Evolutionary conservation across 805 yeast species (phyloP).

Genomic region (Blastobotrys parvus): DNA sequence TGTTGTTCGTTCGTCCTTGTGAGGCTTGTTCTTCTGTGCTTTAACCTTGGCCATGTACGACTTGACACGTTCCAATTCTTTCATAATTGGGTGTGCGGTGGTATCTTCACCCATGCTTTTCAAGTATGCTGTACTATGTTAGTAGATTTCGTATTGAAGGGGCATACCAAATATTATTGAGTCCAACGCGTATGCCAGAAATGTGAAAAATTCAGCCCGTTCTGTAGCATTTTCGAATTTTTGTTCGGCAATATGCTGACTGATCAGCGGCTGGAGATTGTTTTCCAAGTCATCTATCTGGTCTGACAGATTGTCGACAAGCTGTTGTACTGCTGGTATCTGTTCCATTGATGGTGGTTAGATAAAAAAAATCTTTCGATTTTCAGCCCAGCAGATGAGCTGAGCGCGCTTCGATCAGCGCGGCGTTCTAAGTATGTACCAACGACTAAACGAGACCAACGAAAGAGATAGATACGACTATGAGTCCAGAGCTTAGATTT

Average conservation of each 20-base stretch:
- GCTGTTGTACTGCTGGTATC: slow-evolving; percentile 10
- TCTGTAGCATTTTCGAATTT: slow-evolving; percentile 10
- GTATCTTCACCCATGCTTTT: slow-evolving; percentile 53
- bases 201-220: slow-evolving; percentile 16
- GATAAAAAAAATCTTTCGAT: too few relatives aligned
- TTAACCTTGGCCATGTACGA: slow-evolving; percentile 55
- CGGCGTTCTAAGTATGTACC: too few relatives aligned
- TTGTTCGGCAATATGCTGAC: slow-evolving; percentile 10
- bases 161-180: slow-evolving; percentile 18
- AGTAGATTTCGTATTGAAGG: neutral
- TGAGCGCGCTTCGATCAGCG: too few relatives aligned
- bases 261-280: slow-evolving; percentile 12
- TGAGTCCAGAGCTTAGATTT: too few relatives aligned
- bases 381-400: too few relatives aligned
- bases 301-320: slow-evolving; percentile 14
- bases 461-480: too few relatives aligned
- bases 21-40: slow-evolving; percentile 16
- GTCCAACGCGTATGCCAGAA: slow-evolving; percentile 16
- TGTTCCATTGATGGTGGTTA: slow-evolving; percentile 15
- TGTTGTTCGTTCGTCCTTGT: slow-evolving; percentile 18
- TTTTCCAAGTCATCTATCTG: slow-evolving; percentile 14
- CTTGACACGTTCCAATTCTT: slow-evolving; percentile 58
- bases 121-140: slow-evolving; percentile 28
- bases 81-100: slow-evolving; percentile 52
- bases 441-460: too few relatives aligned